Percentiles rank a stretch among this genome's conserved stretches.
Evolutionary conservation across 2,329 filamentous ascomycete genomes (phyloP).

Genomic region (Colletotrichum musae): DNA sequence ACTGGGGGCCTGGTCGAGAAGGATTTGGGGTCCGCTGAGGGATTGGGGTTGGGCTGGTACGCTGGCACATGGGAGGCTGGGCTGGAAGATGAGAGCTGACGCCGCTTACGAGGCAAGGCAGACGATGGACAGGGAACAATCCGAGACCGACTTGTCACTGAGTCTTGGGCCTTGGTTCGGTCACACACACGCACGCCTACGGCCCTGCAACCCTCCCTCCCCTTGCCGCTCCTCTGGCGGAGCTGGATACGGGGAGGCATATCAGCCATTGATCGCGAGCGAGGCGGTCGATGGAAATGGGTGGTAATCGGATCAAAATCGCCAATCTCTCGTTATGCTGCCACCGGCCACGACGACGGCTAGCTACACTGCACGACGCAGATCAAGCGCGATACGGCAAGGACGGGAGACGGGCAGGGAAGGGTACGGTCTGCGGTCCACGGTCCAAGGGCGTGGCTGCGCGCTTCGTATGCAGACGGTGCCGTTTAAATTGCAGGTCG

Average conservation of each 20-base stretch:
- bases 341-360: conserved; percentile 6
- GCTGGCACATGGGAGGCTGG: conserved; percentile 36
- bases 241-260: no score
- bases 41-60: conserved; percentile 22
- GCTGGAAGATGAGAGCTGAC: conserved; percentile 25
- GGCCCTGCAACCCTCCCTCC: no score
- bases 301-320: conserved; percentile 7
- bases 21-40: conserved; percentile 18
- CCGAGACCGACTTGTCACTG: conserved; percentile 8
- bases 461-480: conserved; percentile 11
- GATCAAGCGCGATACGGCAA: conserved; percentile 18
- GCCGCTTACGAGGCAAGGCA: conserved; percentile 9
- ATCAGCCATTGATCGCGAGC: not conserved
- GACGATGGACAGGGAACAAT: not conserved
- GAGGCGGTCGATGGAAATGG: not conserved
- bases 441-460: conserved; percentile 6
- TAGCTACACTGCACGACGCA: not conserved
- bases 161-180: not conserved
- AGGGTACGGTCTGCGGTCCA: not conserved
- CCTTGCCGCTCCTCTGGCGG: no score
- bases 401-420: conserved; percentile 4
- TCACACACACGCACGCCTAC: no score
- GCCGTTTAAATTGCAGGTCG: conserved; percentile 16
- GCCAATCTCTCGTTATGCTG: conserved; percentile 7
- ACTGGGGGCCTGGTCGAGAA: conserved; percentile 27